Percentiles rank a stretch among this genome's conserved stretches.
Evolutionary conservation across 2,329 filamentous ascomycete genomes (phyloP).

Genomic region (Fusarium kyushuense): DNA sequence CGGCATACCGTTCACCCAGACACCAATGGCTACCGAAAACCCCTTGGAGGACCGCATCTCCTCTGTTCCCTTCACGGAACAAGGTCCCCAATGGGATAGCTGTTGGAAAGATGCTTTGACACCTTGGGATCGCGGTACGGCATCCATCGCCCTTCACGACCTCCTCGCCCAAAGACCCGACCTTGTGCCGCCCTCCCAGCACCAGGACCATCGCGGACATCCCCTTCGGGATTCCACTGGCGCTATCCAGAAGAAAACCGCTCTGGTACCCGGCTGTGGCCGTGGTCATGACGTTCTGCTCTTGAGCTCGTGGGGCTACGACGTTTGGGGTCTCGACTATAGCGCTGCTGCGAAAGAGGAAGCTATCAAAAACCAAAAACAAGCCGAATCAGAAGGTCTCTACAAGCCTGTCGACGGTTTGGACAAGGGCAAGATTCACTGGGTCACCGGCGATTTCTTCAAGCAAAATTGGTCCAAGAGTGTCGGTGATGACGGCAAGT

Average conservation of each 20-base stretch:
- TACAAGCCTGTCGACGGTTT: slow-evolving; percentile 57
- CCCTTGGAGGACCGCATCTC: slow-evolving; percentile 54
- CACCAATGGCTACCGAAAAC: slow-evolving; percentile 41
- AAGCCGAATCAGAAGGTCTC: slow-evolving; percentile 54
- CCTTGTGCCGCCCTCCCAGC: slow-evolving; percentile 56
- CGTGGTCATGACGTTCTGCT: slow-evolving; percentile 84
- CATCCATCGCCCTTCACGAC: slow-evolving; percentile 66
- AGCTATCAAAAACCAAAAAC: slow-evolving; percentile 59
- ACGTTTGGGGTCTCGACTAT: slow-evolving; percentile 80
- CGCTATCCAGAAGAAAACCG: slow-evolving; percentile 53
- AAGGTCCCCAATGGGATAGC: slow-evolving; percentile 59
- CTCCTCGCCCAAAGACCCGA: slow-evolving; percentile 60
- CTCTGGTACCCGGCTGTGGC: slow-evolving; percentile 85
- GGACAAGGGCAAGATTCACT: slow-evolving; percentile 64
- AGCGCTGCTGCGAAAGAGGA: slow-evolving; percentile 61
- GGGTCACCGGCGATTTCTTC: slow-evolving; percentile 76
- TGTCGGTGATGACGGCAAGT: slow-evolving; percentile 59
- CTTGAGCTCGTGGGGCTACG: slow-evolving; percentile 79
- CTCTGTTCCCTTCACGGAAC: slow-evolving; percentile 50
- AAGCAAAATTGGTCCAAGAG: slow-evolving; percentile 66
- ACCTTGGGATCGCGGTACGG: slow-evolving; percentile 69
- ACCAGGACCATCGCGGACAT: slow-evolving; percentile 50
- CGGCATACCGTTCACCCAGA: background rate
- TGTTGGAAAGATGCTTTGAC: slow-evolving; percentile 61
- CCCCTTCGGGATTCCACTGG: slow-evolving; percentile 43